Evolutionary conservation across 1,139 yeast species (phyloP).

Genomic region (Pichia sp.): DNA sequence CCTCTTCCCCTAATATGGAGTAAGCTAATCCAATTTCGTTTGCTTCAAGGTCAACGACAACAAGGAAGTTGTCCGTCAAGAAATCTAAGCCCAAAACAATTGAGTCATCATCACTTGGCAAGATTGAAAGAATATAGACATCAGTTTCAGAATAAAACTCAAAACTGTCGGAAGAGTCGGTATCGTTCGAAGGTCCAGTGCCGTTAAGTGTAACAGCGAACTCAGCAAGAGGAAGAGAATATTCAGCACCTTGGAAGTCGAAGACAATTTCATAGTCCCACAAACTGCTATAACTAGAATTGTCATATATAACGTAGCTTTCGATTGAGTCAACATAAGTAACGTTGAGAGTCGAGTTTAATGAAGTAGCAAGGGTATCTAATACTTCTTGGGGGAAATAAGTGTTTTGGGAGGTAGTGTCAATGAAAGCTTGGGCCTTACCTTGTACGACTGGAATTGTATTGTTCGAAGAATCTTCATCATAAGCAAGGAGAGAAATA

Average conservation of each 20-base stretch:
- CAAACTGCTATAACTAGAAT: no score
- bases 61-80: constrained; percentile 60
- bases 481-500: no score
- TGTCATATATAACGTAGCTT: constrained; percentile 33
- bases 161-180: no score
- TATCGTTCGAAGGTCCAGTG: constrained; percentile 9
- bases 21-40: constrained; percentile 57
- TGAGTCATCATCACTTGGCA: constrained; percentile 28
- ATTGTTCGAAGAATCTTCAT: background rate
- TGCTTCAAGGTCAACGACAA: constrained; percentile 68
- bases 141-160: no score
- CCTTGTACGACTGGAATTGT: constrained; percentile 32
- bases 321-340: constrained; percentile 28
- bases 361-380: constrained; percentile 35
- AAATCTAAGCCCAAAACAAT: constrained; percentile 60
- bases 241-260: constrained; percentile 46
- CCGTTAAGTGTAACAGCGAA: constrained; percentile 31
- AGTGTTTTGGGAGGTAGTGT: constrained; percentile 37
- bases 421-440: constrained; percentile 43
- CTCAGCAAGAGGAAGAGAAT: constrained; percentile 42
- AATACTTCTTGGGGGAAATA: constrained; percentile 43
- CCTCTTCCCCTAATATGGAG: no score
- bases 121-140: constrained; percentile 12
- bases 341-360: constrained; percentile 35
- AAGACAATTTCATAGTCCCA: constrained; percentile 31